Percentiles rank a stretch among this genome's conserved stretches.
Evolutionary conservation across 2,329 filamentous ascomycete genomes (phyloP).

Genomic region (Cytospora mali): DNA sequence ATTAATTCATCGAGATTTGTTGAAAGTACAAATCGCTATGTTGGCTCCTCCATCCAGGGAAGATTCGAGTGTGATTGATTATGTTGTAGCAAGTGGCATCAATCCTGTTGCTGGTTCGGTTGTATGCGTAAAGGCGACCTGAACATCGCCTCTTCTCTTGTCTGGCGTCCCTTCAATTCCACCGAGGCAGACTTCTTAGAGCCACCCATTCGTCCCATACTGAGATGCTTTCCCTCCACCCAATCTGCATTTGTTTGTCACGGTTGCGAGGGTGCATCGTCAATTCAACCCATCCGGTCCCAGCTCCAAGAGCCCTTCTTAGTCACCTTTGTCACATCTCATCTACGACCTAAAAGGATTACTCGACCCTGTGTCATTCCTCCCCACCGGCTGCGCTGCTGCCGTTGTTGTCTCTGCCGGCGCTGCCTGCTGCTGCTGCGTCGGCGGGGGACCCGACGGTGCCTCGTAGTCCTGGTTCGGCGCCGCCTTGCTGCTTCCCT

Average conservation of each 20-base stretch:
- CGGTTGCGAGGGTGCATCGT: background rate
- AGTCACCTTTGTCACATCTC: too few relatives aligned
- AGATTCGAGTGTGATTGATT: background rate
- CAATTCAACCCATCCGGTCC: background rate
- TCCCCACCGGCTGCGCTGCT: constrained; percentile 37
- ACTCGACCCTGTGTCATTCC: constrained; percentile 30
- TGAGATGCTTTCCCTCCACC: background rate
- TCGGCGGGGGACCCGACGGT: constrained; percentile 7
- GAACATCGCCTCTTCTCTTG: background rate
- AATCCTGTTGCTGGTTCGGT: background rate
- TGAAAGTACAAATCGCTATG: constrained; percentile 17
- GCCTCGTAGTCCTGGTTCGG: constrained; percentile 45
- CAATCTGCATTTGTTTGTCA: background rate
- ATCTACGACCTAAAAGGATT: constrained; percentile 31
- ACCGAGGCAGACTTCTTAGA: too few relatives aligned
- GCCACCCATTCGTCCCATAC: background rate
- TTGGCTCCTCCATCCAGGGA: constrained; percentile 23
- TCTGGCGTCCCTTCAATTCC: background rate
- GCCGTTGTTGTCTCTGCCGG: constrained; percentile 50
- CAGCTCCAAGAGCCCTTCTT: constrained; percentile 19
- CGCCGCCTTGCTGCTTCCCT: constrained; percentile 56
- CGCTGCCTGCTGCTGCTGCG: background rate
- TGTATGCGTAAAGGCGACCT: background rate
- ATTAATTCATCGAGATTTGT: constrained; percentile 13
- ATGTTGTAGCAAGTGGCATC: background rate